Evolutionary conservation across 305 asterid genomes (phyloP).

Genomic region (Fraxinus sp.): DNA sequence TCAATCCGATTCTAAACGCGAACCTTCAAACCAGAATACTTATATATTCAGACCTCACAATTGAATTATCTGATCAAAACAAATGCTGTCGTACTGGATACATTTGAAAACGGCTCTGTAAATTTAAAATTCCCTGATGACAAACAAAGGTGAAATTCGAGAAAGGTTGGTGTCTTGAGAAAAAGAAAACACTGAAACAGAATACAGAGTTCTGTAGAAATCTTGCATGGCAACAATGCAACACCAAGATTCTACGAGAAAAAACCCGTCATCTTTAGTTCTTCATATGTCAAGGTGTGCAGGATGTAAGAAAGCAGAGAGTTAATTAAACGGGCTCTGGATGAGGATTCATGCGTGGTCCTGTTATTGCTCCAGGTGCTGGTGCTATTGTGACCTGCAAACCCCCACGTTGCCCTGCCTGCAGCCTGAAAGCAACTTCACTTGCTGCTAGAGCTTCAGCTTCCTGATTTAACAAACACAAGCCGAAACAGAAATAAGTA

Average conservation of each 20-base stretch:
- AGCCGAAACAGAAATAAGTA: not conserved
- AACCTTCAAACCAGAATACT: not conserved
- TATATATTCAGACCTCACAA: not conserved
- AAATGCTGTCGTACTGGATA: not conserved
- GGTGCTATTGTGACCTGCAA: constrained; percentile 46
- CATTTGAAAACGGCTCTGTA: not conserved
- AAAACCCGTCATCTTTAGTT: not conserved
- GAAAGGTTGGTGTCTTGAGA: not conserved
- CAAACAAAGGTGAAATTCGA: not conserved
- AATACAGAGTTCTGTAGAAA: not conserved
- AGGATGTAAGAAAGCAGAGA: constrained; percentile 22
- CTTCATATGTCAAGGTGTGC: not conserved
- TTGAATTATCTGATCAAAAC: not conserved
- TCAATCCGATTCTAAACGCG: not conserved
- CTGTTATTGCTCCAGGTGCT: constrained; percentile 31
- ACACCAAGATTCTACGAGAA: not conserved
- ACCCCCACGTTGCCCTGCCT: constrained; percentile 47
- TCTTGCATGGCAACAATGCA: not conserved
- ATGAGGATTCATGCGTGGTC: constrained; percentile 12
- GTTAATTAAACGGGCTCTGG: constrained; percentile 6
- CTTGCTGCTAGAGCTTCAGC: constrained; percentile 48
- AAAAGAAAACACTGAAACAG: not conserved
- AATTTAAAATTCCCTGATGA: not conserved
- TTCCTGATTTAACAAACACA: constrained; percentile 32
- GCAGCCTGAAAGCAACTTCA: constrained; percentile 52